These are phyloP conservation scores for Ophiostoma sp. DNA, from an alignment of 2,329 filamentous ascomycete species.

Conservation along the genomic window DNA sequence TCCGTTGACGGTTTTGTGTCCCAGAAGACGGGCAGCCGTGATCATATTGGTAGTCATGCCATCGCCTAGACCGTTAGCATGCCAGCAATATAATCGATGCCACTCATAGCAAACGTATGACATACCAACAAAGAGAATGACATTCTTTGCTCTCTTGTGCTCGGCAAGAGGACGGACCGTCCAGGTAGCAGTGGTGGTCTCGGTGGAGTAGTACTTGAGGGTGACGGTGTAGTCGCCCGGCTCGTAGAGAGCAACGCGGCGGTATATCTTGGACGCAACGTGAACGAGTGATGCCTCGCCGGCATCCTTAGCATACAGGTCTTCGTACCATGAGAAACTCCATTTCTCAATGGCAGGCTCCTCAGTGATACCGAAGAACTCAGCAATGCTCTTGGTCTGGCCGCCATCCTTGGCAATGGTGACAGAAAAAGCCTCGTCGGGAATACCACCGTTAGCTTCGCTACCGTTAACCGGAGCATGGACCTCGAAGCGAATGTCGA, in stretches of 20 bases:
- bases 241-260: constrained; percentile 68
- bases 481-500: constrained; percentile 38
- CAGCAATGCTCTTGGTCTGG: constrained; percentile 14
- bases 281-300: constrained; percentile 67
- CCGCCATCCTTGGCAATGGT: constrained; percentile 13
- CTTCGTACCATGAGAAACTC: constrained; percentile 81
- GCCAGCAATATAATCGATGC: not conserved
- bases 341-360: constrained; percentile 55
- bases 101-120: not conserved
- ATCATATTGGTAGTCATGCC: constrained; percentile 73
- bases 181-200: constrained; percentile 70
- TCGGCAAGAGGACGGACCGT: constrained; percentile 64
- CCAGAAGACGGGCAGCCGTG: constrained; percentile 72
- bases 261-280: constrained; percentile 73
- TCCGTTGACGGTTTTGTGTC: constrained; percentile 76
- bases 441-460: constrained; percentile 26
- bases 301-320: constrained; percentile 71
- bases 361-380: constrained; percentile 25
- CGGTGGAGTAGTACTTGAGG: constrained; percentile 66
- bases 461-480: constrained; percentile 54
- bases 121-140: constrained; percentile 58
- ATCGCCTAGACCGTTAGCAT: constrained; percentile 53
- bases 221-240: constrained; percentile 74
- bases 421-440: constrained; percentile 23
- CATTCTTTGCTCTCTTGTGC: constrained; percentile 73